A percentile compares a stretch with the other conserved stretches of the same genome.
phyloP scores from a whole-genome alignment of 2,329 filamentous ascomycete genomes.

The Scytalidium sp. region DNA sequence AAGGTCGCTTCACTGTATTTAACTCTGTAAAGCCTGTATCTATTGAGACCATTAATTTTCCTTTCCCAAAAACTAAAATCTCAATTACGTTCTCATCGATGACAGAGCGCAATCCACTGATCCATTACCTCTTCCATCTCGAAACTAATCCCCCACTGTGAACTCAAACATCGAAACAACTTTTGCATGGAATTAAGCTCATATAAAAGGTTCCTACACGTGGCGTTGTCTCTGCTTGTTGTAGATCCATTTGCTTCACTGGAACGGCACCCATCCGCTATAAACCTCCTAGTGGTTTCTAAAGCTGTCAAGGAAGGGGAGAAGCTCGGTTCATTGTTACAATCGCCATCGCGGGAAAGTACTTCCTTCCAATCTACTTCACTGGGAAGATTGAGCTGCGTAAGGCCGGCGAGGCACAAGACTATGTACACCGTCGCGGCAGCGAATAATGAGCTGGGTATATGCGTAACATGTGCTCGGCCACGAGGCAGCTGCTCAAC shows the following conservation, averaged over 20 bases:
- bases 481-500: constrained; percentile 41
- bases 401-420: constrained; percentile 35
- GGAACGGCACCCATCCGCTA: background rate
- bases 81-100: constrained; percentile 27
- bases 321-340: background rate
- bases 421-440: constrained; percentile 39
- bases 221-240: background rate
- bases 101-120: constrained; percentile 40
- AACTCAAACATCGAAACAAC: constrained; percentile 38
- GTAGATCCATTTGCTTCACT: background rate
- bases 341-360: constrained; percentile 12
- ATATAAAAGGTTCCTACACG: constrained; percentile 38
- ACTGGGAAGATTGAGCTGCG: constrained; percentile 34
- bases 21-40: too few relatives aligned
- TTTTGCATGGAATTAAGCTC: constrained; percentile 45
- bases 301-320: background rate
- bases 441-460: constrained; percentile 41
- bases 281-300: background rate
- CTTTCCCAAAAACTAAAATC: too few relatives aligned
- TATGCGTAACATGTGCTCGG: constrained; percentile 41
- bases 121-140: constrained; percentile 43
- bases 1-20: too few relatives aligned
- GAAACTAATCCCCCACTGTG: constrained; percentile 42
- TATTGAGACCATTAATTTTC: too few relatives aligned
- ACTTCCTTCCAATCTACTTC: constrained; percentile 39